phyloP scores from a whole-genome alignment of 2,329 filamentous ascomycete genomes.

The Basipetospora sp. region DNA sequence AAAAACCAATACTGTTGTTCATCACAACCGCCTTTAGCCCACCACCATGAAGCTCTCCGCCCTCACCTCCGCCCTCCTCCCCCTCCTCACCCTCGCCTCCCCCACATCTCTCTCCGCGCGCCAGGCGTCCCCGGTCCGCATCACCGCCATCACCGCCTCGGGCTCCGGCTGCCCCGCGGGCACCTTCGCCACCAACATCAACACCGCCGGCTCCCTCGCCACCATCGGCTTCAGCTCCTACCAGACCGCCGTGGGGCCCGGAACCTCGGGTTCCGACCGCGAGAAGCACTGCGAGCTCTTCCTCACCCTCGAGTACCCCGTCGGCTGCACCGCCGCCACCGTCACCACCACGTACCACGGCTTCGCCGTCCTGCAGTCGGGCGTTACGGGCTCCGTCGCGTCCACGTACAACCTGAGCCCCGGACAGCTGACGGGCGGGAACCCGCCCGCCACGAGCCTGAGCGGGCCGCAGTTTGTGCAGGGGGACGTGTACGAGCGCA shows the following conservation, averaged over 20 bases:
- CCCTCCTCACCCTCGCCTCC: constrained; percentile 1
- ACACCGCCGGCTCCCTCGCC: background rate
- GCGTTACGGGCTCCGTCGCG: background rate
- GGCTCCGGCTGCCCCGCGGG: constrained; percentile 5
- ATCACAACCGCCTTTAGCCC: background rate
- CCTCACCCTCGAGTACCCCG: constrained; percentile 2
- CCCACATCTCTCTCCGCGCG: constrained; percentile 1
- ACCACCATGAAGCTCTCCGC: constrained; percentile 1
- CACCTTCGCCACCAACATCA: constrained; percentile 1
- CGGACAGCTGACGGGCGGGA: background rate
- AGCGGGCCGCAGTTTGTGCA: background rate
- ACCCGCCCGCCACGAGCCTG: background rate
- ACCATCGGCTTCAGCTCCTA: constrained; percentile 6
- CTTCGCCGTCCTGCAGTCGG: background rate
- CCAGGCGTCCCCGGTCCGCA: constrained; percentile 1
- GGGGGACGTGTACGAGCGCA: background rate
- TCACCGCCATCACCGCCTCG: constrained; percentile 2
- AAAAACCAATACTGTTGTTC: too few relatives aligned
- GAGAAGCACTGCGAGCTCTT: constrained; percentile 6
- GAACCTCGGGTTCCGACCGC: background rate
- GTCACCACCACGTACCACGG: constrained; percentile 3
- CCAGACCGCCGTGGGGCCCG: constrained; percentile 3
- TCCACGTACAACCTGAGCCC: background rate
- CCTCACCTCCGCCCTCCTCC: constrained; percentile 4
- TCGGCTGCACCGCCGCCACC: constrained; percentile 4